These are phyloP conservation scores for Sporormia fimetaria DNA, from an alignment of 495 filamentous ascomycete species.

Conservation along the genomic window DNA sequence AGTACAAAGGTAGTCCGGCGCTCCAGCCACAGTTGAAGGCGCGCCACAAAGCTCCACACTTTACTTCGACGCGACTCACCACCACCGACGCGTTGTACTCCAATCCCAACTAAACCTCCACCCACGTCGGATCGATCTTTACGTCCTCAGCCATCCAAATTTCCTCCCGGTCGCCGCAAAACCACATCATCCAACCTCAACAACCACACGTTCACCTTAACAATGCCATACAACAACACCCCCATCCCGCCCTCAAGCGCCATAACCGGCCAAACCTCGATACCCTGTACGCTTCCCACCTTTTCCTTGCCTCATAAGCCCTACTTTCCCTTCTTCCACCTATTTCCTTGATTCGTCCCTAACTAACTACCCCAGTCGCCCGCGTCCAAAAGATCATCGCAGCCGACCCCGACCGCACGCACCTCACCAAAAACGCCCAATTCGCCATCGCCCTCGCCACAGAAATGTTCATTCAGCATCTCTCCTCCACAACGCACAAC, in stretches of 20 bases:
- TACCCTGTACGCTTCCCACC: constrained; percentile 58
- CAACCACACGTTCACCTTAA: constrained; percentile 7
- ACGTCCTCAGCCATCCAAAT: background rate
- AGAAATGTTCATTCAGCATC: constrained; percentile 92
- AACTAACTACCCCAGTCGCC: constrained; percentile 47
- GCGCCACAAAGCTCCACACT: too few species aligned
- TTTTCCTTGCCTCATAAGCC: background rate
- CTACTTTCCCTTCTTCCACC: constrained; percentile 4
- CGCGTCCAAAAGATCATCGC: constrained; percentile 88
- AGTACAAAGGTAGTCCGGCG: too few species aligned
- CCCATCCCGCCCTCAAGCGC: constrained; percentile 70
- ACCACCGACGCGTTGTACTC: too few species aligned
- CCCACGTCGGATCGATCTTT: constrained; percentile 1
- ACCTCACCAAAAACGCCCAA: constrained; percentile 86
- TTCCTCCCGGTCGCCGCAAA: background rate
- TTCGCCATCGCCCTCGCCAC: constrained; percentile 89
- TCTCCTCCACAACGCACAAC: constrained; percentile 73
- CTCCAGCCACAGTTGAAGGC: too few species aligned
- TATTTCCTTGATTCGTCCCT: constrained; percentile 1
- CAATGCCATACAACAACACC: constrained; percentile 86
- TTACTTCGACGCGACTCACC: too few species aligned
- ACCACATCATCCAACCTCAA: background rate
- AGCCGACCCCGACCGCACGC: constrained; percentile 69
- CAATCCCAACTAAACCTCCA: too few species aligned
- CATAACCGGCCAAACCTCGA: constrained; percentile 68